Base-by-base conservation (phyloP, 2,329 filamentous ascomycete genomes). In the Bretziella fagacearum region DNA sequence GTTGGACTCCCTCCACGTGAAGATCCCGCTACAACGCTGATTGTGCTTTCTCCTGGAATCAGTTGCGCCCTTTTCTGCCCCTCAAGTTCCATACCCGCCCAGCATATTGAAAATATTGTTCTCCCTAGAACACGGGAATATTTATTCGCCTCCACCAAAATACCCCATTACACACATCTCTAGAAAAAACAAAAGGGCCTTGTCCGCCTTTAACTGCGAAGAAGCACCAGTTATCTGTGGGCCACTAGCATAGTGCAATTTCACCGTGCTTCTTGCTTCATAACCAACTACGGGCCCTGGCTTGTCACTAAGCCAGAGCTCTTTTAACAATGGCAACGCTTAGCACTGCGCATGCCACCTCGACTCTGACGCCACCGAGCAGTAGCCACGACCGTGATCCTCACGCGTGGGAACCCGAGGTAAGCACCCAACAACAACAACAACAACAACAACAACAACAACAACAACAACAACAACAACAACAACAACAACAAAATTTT, bases 301-400 rank as follows among this genome's bases (percentile, higher is more conserved):
- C 26, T 43, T 43, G 25, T 43, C 18, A 30, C 17, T 43, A 20
- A 30, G 40, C 40, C 15, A 43, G 40, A 43, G 40, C 40, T 32
- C 11, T 29, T 26, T 25, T 18, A 23, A 49, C 20, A 36, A 49
- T 49, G 47, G 42, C 47, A 17, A 44, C 42, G 22, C 26, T 46
- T 23, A 45, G 11, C 15, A 32, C 47, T 13, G 37, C 47, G 20
- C 47, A 49, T 18, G 43, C 47, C 18, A 46, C 42, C 30, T 49
- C 47, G 8, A 45, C 47, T 13, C 22, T 49, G 13, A 49, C 47
- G 11, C 47, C 47, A 46, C 47, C 47, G 3, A 40, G 27, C 43
- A 49, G 42, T 23, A 49, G 47, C 47, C 47, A 49, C 22, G 42
- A 42, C 23, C 47, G 35, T 33, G 41, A 40, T 22, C 8, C 15